Base-by-base conservation (phyloP, 805 yeast genomes). In the Isabelozyma heimii region DNA sequence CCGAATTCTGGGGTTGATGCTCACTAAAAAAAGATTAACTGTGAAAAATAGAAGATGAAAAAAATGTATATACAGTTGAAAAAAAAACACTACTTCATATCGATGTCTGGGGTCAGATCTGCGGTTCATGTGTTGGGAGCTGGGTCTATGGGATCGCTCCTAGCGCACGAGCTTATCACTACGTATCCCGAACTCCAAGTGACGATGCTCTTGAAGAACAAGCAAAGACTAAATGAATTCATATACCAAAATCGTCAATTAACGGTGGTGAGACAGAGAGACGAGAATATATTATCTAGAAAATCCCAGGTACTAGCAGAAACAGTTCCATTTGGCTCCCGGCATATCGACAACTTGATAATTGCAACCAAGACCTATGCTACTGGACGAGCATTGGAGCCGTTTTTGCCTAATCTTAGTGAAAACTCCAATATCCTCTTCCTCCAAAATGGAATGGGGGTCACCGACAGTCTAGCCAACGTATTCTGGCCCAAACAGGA, bases 401-500 rank as follows among this genome's bases (percentile, higher is more conserved):
- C 86, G 3, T 72, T 83, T 46, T 52, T 81, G 16, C 73, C 77
- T 1, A 68, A 68, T 47, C 74, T 92, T 27, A 64, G 68, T 27
- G 60, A 69, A 2, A 60, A 69, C 2, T 77, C 91, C 1, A 83
- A 82, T 48, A 63, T 91, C 2, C 54, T 91, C 42, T 63, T 91
- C 17, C 57, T 91, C n/a, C 98, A 89, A 48, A 89, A 94, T 63
- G 99, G 91, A 1, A 76, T 91, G 74, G 98, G 98, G 8, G 74
- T 81, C 40, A 62, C 77, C 6, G 87, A 79, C 10, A 73, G 76
- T 48, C 56, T 89, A 9, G 62, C 71, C n/a, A 61, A 66, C 1
- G 60, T 67, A 17, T 65, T 82, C 7, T 88, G 92, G 91, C 81
- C 81, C 4, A 58, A 66, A 2, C 40, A 42, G 1, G 45, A 51